phyloP scores from a whole-genome alignment of 352 stramenopile genomes.

The Thalassiosira mediterranea region DNA sequence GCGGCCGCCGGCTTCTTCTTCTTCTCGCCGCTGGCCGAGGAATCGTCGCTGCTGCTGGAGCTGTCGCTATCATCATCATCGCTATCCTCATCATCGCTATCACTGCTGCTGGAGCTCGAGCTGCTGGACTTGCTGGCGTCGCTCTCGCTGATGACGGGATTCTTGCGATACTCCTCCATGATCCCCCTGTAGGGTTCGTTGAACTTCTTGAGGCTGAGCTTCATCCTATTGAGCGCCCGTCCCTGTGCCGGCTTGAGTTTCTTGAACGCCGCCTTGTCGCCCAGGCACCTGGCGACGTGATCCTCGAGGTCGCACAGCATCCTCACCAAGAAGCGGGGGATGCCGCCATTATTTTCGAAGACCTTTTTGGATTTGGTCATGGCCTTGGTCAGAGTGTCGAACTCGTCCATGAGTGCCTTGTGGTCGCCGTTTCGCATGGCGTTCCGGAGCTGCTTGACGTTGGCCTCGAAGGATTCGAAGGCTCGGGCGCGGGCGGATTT shows the following conservation, averaged over 20 bases:
- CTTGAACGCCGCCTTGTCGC: slow-evolving; percentile 96
- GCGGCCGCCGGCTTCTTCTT: slow-evolving; percentile 20
- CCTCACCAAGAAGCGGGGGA: slow-evolving; percentile 92
- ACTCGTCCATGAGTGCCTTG: slow-evolving; percentile 93
- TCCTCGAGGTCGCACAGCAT: slow-evolving; percentile 94
- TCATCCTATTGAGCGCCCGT: slow-evolving; percentile 96
- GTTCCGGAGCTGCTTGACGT: slow-evolving; percentile 82
- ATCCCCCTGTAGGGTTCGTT: slow-evolving; percentile 90
- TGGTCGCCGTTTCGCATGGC: slow-evolving; percentile 96
- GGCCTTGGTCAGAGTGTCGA: slow-evolving; percentile 91
- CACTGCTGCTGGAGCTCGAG: slow-evolving; percentile 27
- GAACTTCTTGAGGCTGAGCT: slow-evolving; percentile 96
- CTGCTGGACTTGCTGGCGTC: slow-evolving; percentile 60
- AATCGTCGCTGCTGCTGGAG: slow-evolving; percentile 47
- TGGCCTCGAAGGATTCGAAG: slow-evolving; percentile 78
- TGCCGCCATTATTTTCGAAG: slow-evolving; percentile 84
- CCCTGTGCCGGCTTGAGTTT: slow-evolving; percentile 96
- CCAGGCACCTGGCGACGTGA: slow-evolving; percentile 89
- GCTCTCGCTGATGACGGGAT: slow-evolving; percentile 87
- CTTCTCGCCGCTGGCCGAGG: slow-evolving; percentile 39
- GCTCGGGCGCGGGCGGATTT: slow-evolving; percentile 93
- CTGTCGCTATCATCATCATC: slow-evolving; percentile 37
- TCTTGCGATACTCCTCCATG: slow-evolving; percentile 90
- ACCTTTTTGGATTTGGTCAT: slow-evolving; percentile 93
- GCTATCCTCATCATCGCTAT: slow-evolving; percentile 68